phyloP scores from a whole-genome alignment of 345 rosid genomes.

The Sisymbrium irio region DNA sequence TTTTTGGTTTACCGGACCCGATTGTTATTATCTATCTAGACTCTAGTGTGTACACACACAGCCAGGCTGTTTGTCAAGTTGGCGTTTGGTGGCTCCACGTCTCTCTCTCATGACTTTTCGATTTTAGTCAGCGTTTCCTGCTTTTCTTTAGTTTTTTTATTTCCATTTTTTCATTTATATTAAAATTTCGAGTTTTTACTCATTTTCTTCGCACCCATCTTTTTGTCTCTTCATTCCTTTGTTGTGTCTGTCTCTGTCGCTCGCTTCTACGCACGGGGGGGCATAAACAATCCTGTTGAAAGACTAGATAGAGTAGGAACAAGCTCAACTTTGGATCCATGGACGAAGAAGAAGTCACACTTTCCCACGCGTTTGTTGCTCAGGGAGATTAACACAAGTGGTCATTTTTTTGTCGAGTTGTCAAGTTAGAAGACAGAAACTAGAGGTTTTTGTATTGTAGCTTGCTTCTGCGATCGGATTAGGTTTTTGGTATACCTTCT shows the following conservation, averaged over 20 bases:
- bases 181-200: not conserved
- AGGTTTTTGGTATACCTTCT: not conserved
- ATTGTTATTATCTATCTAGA: not conserved
- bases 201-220: slow-evolving; percentile 12
- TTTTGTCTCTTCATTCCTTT: not conserved
- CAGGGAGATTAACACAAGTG: not conserved
- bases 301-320: not conserved
- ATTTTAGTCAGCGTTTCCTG: slow-evolving; percentile 29
- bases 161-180: not conserved
- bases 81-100: slow-evolving; percentile 41
- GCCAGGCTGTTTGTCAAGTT: slow-evolving; percentile 35
- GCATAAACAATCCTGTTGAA: not conserved
- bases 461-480: slow-evolving; percentile 8
- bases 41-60: slow-evolving; percentile 8
- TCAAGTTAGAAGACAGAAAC: slow-evolving; percentile 7
- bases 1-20: not conserved
- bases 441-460: not conserved
- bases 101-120: slow-evolving; percentile 33
- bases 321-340: slow-evolving; percentile 13
- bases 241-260: slow-evolving; percentile 10
- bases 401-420: not conserved
- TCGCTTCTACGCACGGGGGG: not conserved
- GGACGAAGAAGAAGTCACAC: slow-evolving; percentile 19
- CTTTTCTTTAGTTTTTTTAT: not conserved
- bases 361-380: slow-evolving; percentile 14